These are phyloP conservation scores for Blastobotrys americana DNA, from an alignment of 805 yeast genomes.

Conservation along the genomic window DNA sequence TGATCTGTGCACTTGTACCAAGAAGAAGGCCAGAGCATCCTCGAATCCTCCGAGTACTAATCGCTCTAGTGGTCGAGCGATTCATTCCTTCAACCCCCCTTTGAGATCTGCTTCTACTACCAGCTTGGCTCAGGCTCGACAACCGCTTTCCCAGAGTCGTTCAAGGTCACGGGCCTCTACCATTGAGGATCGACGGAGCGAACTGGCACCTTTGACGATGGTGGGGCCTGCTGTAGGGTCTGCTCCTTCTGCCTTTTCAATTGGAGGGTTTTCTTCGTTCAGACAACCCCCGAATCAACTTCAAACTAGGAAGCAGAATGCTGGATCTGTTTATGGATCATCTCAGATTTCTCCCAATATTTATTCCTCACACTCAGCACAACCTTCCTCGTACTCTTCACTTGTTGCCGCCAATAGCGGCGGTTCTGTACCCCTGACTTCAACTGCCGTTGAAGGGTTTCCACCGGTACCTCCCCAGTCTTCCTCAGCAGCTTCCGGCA, in stretches of 20 bases:
- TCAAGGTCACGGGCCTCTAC: not conserved
- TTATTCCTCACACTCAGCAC: too few species aligned
- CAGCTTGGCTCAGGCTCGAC: constrained; percentile 1
- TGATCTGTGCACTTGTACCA: constrained; percentile 20
- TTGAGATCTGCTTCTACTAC: constrained; percentile 9
- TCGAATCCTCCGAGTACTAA: not conserved
- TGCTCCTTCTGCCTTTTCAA: too few species aligned
- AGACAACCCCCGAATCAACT: not conserved
- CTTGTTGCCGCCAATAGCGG: not conserved
- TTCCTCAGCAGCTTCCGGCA: not conserved
- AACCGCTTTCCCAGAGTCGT: not conserved
- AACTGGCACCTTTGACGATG: not conserved
- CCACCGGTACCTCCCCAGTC: not conserved
- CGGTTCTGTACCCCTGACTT: not conserved
- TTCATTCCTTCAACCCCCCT: not conserved
- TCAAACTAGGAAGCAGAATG: not conserved
- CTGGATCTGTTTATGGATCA: not conserved
- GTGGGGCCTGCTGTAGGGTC: not conserved
- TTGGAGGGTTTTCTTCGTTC: too few species aligned
- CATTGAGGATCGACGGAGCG: not conserved
- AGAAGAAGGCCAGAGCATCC: constrained; percentile 9
- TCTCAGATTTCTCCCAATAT: not conserved
- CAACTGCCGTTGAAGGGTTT: not conserved
- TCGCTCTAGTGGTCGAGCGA: not conserved
- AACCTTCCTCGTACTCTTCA: not conserved